These are phyloP conservation scores for Penicillium digitatum DNA, from an alignment of 2,329 filamentous ascomycete species.

Conservation along the genomic window DNA sequence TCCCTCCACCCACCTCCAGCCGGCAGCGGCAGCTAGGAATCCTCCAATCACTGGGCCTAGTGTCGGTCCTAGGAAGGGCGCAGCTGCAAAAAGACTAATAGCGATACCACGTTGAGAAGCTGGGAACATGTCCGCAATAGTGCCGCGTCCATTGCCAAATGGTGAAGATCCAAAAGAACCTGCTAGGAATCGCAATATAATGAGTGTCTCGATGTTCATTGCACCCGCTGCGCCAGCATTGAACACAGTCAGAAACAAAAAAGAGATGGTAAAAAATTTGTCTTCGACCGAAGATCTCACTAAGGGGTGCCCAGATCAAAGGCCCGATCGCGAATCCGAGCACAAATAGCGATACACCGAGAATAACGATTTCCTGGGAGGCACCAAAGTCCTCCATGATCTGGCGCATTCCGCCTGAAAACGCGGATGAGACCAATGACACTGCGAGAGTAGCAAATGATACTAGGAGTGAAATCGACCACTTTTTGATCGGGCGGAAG, in stretches of 20 bases:
- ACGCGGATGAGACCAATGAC: constrained; percentile 64
- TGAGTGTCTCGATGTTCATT: constrained; percentile 54
- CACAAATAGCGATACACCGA: constrained; percentile 63
- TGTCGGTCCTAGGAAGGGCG: constrained; percentile 56
- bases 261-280: constrained; percentile 48
- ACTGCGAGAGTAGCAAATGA: constrained; percentile 65
- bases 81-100: constrained; percentile 61
- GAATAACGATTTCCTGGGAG: constrained; percentile 52
- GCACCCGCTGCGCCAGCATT: constrained; percentile 56
- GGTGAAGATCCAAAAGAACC: constrained; percentile 58
- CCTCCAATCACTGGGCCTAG: constrained; percentile 30
- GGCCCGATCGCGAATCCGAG: constrained; percentile 59
- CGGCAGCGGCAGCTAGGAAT: constrained; percentile 30
- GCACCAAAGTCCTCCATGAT: constrained; percentile 57
- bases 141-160: constrained; percentile 40
- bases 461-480: constrained; percentile 60
- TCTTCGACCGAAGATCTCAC: constrained; percentile 58
- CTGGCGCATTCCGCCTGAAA: constrained; percentile 25
- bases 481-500: constrained; percentile 58
- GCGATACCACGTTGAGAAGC: constrained; percentile 53
- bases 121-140: constrained; percentile 58
- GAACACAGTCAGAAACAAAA: constrained; percentile 51
- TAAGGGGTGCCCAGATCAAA: constrained; percentile 62
- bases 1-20: constrained; percentile 30
- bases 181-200: constrained; percentile 62